Conservation (phyloP, 2,329 filamentous ascomycete species). For the Salinomyces thailandicus region DNA sequence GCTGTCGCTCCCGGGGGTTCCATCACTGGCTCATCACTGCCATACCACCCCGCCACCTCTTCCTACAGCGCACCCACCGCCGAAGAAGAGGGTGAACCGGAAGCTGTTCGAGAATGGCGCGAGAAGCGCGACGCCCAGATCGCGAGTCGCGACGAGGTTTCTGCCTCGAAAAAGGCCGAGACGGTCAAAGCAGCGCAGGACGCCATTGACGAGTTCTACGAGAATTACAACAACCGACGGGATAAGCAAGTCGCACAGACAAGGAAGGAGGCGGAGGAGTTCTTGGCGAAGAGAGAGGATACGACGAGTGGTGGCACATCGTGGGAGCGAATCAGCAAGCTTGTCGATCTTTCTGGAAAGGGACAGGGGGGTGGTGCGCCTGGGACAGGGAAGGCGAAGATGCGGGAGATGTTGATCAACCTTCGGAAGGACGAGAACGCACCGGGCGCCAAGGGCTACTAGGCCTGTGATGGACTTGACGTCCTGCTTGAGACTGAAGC, state of each 20-base stretch:
- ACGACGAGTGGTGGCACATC: slow-evolving; percentile 89
- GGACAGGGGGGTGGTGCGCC: slow-evolving; percentile 74
- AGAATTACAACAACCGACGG: slow-evolving; percentile 97
- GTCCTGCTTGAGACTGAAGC: too few species aligned
- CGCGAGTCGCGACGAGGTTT: slow-evolving; percentile 73
- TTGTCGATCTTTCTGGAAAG: slow-evolving; percentile 96
- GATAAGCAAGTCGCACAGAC: slow-evolving; percentile 88
- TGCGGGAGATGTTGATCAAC: slow-evolving; percentile 79
- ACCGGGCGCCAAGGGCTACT: slow-evolving; percentile 41
- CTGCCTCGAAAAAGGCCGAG: slow-evolving; percentile 68
- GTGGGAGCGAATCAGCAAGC: slow-evolving; percentile 96
- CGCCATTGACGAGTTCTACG: slow-evolving; percentile 98
- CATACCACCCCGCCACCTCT: slow-evolving; percentile 38
- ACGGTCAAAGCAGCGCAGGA: slow-evolving; percentile 82
- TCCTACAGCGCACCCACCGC: slow-evolving; percentile 30
- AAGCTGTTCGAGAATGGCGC: slow-evolving; percentile 83
- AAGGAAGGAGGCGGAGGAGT: slow-evolving; percentile 84
- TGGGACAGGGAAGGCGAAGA: slow-evolving; percentile 90
- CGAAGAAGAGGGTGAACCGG: slow-evolving; percentile 71
- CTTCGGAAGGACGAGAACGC: slow-evolving; percentile 88
- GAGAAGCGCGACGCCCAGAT: slow-evolving; percentile 76
- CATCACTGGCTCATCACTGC: slow-evolving; percentile 60
- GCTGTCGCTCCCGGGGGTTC: slow-evolving; percentile 63
- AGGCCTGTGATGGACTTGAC: too few species aligned
- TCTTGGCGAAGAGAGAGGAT: slow-evolving; percentile 78